Base-by-base conservation (phyloP, 2,329 filamentous ascomycete genomes). In the Meredithiella fracta region DNA sequence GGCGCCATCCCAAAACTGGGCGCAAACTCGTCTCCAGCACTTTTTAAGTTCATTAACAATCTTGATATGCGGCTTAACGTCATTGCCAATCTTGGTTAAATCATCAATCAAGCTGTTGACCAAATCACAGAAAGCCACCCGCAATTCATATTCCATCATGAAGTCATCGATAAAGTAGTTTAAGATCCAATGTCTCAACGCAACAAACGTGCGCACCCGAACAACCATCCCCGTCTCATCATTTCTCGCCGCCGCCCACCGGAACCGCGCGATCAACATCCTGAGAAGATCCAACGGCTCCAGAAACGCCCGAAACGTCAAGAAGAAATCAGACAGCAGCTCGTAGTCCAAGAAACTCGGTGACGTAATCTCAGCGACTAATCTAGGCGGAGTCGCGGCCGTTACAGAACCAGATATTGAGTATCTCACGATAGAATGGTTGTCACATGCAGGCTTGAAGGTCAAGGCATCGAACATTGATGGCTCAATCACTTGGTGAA, bases 91-190 rank as follows among this genome's bases (percentile, higher is more conserved):
- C 42, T 58, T 50, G 9, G 17, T 25, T 7, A 82, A 64, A 58
- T 82, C 78, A 15, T 74, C 70, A 3, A 79, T 74, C 49, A 83
- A 75, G 52, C 74, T 72, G 66, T 97, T 96, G 58, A 96, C 74
- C 7, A 89, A 74, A 31, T 81, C 74, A 68, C 91, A 96, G 65
- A 96, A 96, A 15, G 79, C 78, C 3, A 78, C 72, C 7, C 91
- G 82, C 31, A 97, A 73, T 47, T 78, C 72, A 64, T 84, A 82
- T 65, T 90, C 81, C 23, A 83, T 69, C 42, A 94, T 79, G 66
- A 95, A 98, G 65, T 98, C 92, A 65, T 98, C 92, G 56, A 86
- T 77, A 62, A 97, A 98, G 68, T 98, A 98, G 67, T 98, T 98
- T 60, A 98, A 70, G 57, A 97, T 90, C 92, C 92, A 98, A 68